Base-by-base conservation (phyloP, 2,329 filamentous ascomycete genomes). In the Colletotrichum musicola region DNA sequence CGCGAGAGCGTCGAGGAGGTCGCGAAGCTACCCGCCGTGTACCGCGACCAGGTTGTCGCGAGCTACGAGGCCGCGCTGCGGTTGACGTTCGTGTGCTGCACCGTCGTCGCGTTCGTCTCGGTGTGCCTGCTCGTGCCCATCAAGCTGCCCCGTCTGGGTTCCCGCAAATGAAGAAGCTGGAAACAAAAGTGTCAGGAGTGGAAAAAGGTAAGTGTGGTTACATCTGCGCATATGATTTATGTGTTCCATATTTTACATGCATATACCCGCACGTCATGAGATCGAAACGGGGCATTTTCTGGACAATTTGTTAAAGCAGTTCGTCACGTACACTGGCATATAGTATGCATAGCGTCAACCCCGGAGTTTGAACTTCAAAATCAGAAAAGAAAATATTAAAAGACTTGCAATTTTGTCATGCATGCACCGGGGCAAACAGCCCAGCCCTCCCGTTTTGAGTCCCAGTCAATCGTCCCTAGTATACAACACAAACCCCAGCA, bases 1-100 rank as follows among this genome's bases (percentile, higher is more conserved):
- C 79, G 88, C 51, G 79, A 80, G 70, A 88, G 84, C n/a, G 86
- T 90, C 22, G 85, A 85, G 74, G 84, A 85, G 6, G 82, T 90
- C 3, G 76, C 80, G 6, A 74, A 76, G 25, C 75, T 90, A 40
- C 79, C 80, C 3, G 75, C 75, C 14, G 70, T 74, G n/a, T 86
- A 87, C 50, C 79, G 81, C 50, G 82, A 85, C 55, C 86, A 90
- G 77, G 88, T 89, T 20, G 81, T 89, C 3, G 73, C 76, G 63
- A 86, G 85, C 70, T 90, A 90, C 71, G 85, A 85, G 70, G 80
- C 83, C 0, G 82, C 87, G 0, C 74, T 90, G 59, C 75, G 82
- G 35, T 62, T 84, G 50, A 85, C 82, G 1, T 88, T 88, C 71
- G 51, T 81, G 49, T 81, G 76, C 58, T 84, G 81, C 63, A 74